Conservation (phyloP, 2,329 filamentous ascomycete genomes). For the Curvularia sp. region DNA sequence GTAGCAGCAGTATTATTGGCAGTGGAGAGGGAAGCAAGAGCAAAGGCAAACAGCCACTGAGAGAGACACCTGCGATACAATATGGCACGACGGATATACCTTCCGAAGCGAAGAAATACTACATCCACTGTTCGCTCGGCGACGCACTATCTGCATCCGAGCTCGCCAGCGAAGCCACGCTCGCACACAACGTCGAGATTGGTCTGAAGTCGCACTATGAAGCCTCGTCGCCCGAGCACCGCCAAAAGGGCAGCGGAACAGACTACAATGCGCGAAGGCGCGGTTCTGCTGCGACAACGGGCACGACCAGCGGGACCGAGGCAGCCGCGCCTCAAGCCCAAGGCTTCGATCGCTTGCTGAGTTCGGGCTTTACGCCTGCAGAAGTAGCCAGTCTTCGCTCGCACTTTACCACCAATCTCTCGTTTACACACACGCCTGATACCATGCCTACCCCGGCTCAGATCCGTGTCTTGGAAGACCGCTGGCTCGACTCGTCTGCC, state of each 20-base stretch:
- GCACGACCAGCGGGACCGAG: conserved; percentile 61
- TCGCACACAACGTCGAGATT: conserved; percentile 50
- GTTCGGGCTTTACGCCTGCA: conserved; percentile 78
- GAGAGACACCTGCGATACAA: conserved; percentile 51
- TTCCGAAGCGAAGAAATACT: conserved; percentile 65
- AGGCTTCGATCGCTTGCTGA: conserved; percentile 87
- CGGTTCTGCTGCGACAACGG: conserved; percentile 37
- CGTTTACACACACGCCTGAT: conserved; percentile 82
- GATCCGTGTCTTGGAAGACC: conserved; percentile 81
- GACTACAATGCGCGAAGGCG: conserved; percentile 23
- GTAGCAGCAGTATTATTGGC: conserved; percentile 16
- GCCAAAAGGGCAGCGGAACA: conserved; percentile 23
- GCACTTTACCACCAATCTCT: conserved; percentile 87
- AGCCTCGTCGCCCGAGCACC: conserved; percentile 21
- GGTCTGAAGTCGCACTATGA: conserved; percentile 45
- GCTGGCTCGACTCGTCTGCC: conserved; percentile 79
- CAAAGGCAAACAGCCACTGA: conserved; percentile 73
- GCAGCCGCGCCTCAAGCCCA: conserved; percentile 73
- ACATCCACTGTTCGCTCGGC: conserved; percentile 95
- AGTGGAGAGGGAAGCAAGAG: conserved; percentile 49
- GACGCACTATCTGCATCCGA: conserved; percentile 72
- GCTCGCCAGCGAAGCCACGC: conserved; percentile 69
- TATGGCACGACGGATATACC: conserved; percentile 30
- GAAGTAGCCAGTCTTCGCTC: conserved; percentile 86
- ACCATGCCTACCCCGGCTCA: conserved; percentile 82